Evolutionary conservation across 1,284 basidiomycete genomes (phyloP), one percentile per base, ranked within the genome.

Genomic region (Exobasidium cylindrosporum): DNA sequence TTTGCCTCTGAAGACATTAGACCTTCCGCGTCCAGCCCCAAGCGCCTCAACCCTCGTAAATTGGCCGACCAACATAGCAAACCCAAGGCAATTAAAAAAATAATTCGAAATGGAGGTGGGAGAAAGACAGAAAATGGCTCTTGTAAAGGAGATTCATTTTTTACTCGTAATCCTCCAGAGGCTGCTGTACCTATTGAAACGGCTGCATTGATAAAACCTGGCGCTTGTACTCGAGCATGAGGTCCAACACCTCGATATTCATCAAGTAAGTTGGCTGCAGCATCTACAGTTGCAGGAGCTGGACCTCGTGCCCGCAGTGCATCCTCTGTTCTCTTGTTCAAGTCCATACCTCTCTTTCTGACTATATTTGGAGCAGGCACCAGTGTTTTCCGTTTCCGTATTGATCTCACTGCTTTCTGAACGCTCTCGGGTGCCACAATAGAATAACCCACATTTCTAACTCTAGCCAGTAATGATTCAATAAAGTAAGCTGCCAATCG

Each of bases 101-200:
- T 50, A 17, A 78, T 73, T 32, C 77, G 70, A 54, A 77, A 77
- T 3, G 75, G 72, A 7, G 74, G 77, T 23, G 77, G 77, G 30
- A 78, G 66, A 23, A 66, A 68, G 14, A 65, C 68, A 10, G 72
- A 73, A 52, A 78, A 78, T 23, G 53, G 53, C 31, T 55, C 53
- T 26, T 31, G 53, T 35, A 55, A 13, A 23, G 53, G 53, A 21
- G 29, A n/a, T 23, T 23, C 31, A 23, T 35, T 35, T 14, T n/a
- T 29, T 13, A 23, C 21, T 44, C 24, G 11, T n/a, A 23, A 6
- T 3, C 53, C 53, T 4, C 53, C 53, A 23, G 30, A 35, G 3
- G 53, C 53, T 3, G 32, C 53, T 55, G 53, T 55, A 21, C 53
- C 53, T 17, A 55, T 55, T 31, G 53, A 55, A 17, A 55, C n/a